Percentiles rank a stretch among this genome's conserved stretches.
phyloP scores from a whole-genome alignment of 495 filamentous ascomycete genomes.

The Terfezia boudieri region DNA sequence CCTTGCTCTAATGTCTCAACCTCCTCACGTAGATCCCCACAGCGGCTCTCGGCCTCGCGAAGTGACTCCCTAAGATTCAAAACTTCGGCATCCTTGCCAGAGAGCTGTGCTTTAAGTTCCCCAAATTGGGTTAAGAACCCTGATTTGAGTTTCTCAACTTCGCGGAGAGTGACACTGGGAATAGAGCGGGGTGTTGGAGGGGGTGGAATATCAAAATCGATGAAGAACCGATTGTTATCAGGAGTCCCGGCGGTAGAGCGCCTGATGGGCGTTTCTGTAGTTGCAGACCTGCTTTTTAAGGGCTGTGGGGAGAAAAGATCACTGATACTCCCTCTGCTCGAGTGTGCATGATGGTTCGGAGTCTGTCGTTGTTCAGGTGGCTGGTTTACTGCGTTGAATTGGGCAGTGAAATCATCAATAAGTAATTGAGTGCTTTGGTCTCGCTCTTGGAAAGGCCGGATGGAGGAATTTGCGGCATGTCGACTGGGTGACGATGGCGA shows the following conservation, averaged over 20 bases:
- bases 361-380: constrained; percentile 6
- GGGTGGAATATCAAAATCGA: constrained; percentile 86
- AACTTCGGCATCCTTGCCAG: constrained; percentile 78
- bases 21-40: constrained; percentile 21
- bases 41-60: constrained; percentile 71
- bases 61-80: constrained; percentile 64
- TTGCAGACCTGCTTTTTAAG: background rate
- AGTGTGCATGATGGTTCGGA: background rate
- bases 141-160: constrained; percentile 80
- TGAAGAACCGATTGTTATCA: constrained; percentile 35
- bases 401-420: constrained; percentile 61
- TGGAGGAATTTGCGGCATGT: no score
- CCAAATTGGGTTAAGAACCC: constrained; percentile 73
- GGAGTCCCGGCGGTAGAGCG: constrained; percentile 20
- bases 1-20: background rate
- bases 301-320: no score
- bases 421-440: constrained; percentile 41
- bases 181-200: constrained; percentile 77
- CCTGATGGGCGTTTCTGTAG: constrained; percentile 13
- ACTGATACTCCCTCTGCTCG: background rate
- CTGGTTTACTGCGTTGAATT: constrained; percentile 34
- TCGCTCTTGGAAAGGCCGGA: no score
- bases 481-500: no score
- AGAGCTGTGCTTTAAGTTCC: constrained; percentile 66
- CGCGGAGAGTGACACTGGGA: constrained; percentile 72